phyloP scores from a whole-genome alignment of 768 basidiomycete genomes.

The Thelephora ganbajun region DNA sequence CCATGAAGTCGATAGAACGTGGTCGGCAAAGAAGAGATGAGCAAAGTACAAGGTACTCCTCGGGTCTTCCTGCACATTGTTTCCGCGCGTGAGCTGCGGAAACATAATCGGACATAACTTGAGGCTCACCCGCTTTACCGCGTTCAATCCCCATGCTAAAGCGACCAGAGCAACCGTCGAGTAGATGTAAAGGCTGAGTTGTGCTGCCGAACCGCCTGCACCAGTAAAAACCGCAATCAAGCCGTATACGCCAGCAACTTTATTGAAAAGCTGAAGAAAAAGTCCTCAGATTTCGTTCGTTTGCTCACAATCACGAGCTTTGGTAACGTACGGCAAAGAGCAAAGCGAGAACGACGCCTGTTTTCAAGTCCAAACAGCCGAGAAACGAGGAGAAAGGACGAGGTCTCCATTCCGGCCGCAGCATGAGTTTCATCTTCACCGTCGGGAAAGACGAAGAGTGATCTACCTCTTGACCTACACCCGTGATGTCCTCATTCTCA shows the following conservation, averaged over 20 bases:
- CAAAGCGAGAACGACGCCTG: slow-evolving; percentile 76
- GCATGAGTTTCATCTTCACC: slow-evolving; percentile 54
- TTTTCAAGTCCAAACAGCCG: slow-evolving; percentile 85
- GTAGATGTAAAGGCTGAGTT: slow-evolving; percentile 88
- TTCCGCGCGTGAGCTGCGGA: slow-evolving; percentile 3
- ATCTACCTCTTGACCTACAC: neutral
- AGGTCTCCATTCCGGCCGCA: slow-evolving; percentile 73
- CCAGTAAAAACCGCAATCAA: slow-evolving; percentile 84
- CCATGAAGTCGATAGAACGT: slow-evolving; percentile 80
- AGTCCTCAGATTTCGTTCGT: slow-evolving; percentile 4
- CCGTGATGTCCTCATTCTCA: slow-evolving; percentile 31
- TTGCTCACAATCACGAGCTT: neutral
- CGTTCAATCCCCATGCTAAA: slow-evolving; percentile 76
- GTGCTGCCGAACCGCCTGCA: slow-evolving; percentile 84
- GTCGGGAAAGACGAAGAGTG: neutral
- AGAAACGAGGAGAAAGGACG: slow-evolving; percentile 76
- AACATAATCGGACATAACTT: slow-evolving; percentile 4
- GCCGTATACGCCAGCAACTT: slow-evolving; percentile 95
- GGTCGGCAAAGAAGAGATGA: slow-evolving; percentile 86
- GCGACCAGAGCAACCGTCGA: slow-evolving; percentile 72
- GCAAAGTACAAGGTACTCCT: slow-evolving; percentile 78
- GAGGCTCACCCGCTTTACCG: slow-evolving; percentile 64
- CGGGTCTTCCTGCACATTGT: slow-evolving; percentile 65
- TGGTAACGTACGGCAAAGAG: slow-evolving; percentile 66
- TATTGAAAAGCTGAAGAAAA: slow-evolving; percentile 66